Evolutionary conservation across 495 filamentous ascomycete species (phyloP).

Genomic region (Aspergillus affinis): DNA sequence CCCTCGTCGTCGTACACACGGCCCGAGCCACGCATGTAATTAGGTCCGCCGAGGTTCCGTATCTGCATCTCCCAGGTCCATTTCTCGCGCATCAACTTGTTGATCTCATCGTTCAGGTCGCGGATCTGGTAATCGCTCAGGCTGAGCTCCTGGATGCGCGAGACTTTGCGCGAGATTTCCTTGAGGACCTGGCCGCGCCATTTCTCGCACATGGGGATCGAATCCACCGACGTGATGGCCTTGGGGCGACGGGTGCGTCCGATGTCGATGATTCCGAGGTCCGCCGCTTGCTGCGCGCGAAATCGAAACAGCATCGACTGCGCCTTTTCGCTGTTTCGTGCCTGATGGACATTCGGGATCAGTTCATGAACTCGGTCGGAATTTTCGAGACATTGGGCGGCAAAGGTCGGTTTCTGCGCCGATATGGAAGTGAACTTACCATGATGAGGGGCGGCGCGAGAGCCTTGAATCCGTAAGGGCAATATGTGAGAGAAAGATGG

Average conservation of each 20-base stretch:
- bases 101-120: conserved; percentile 98
- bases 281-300: conserved; percentile 94
- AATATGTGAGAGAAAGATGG: conserved; percentile 20
- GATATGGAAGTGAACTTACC: conserved; percentile 24
- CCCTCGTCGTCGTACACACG: conserved; percentile 91
- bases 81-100: conserved; percentile 98
- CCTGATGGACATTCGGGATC: conserved; percentile 41
- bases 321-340: conserved; percentile 92
- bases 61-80: conserved; percentile 98
- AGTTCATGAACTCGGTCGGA: conserved; percentile 7
- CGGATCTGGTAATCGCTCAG: conserved; percentile 95
- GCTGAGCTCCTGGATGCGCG: conserved; percentile 85
- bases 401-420: not conserved
- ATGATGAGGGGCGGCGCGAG: conserved; percentile 30
- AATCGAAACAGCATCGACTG: conserved; percentile 99
- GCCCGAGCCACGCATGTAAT: conserved; percentile 91
- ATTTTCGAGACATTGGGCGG: not conserved
- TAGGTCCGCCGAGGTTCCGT: conserved; percentile 87
- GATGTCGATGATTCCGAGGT: conserved; percentile 92
- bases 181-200: conserved; percentile 98
- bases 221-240: conserved; percentile 77
- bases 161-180: conserved; percentile 94
- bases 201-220: conserved; percentile 88
- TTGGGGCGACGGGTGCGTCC: conserved; percentile 89
- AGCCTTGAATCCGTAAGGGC: conserved; percentile 9